A percentile compares a stretch with the other conserved stretches of the same genome.
phyloP scores from a whole-genome alignment of 148 eudicot genomes.

The Mesembryanthemum crystallinum region DNA sequence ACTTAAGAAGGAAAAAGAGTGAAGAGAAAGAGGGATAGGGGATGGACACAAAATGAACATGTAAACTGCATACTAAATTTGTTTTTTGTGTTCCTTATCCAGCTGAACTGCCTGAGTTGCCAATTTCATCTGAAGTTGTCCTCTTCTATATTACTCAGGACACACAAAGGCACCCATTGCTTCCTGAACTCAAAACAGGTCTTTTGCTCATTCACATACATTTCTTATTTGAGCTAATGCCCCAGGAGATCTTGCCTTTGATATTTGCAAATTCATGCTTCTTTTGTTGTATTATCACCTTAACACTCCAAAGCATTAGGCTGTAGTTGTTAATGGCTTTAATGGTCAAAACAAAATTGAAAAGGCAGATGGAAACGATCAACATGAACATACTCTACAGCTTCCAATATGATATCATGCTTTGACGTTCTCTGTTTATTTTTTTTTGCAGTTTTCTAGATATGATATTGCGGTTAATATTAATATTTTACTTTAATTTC shows the following conservation, averaged over 20 bases:
- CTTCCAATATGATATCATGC: no score
- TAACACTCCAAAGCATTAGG: not conserved
- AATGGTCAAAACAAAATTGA: no score
- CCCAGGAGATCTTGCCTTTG: not conserved
- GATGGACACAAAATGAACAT: not conserved
- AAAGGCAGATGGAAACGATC: no score
- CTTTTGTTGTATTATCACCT: not conserved
- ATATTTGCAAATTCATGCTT: not conserved
- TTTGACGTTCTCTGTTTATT: not conserved
- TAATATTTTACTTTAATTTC: no score
- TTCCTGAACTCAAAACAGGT: constrained; percentile 76
- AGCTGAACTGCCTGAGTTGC: constrained; percentile 59
- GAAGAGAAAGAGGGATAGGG: not conserved
- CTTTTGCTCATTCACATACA: not conserved
- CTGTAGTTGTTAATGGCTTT: no score
- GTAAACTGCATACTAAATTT: not conserved
- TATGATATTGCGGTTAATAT: no score
- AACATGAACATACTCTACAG: not conserved
- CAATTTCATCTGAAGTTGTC: constrained; percentile 63
- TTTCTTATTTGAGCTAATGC: not conserved
- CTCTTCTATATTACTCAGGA: constrained; percentile 81
- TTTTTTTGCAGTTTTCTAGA: no score
- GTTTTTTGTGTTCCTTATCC: constrained; percentile 20
- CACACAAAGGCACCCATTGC: constrained; percentile 69
- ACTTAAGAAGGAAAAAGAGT: not conserved